Evolutionary conservation across 2,329 filamentous ascomycete genomes (phyloP), one percentile per base, ranked within the genome.

Genomic region (Fusarium globosum): DNA sequence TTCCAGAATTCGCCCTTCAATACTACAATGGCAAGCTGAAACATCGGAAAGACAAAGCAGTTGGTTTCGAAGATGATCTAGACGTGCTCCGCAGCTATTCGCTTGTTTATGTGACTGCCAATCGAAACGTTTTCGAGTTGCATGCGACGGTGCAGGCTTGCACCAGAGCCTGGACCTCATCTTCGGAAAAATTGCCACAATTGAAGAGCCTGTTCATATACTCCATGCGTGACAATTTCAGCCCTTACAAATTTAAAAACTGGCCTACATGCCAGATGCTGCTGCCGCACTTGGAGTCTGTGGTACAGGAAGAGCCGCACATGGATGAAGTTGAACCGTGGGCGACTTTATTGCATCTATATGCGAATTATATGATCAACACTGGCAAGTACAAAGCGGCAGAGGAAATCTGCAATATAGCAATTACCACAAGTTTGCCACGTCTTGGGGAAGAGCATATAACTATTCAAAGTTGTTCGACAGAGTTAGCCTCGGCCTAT

Each of bases 21-120:
- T 18, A 58, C 28, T 71, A 71, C 16, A 41, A 21, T 0, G 51
- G 51, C 13, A 14, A 5, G 0, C 30, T 1, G 11, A 6, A 1
- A 15, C 1, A 20, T 7, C 0, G 1, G 7, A n/a, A 20, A n/a
- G 35, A 2, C 2, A 35, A 53, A 6, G 28, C n/a, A n/a, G n/a
- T n/a, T n/a, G n/a, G n/a, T n/a, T n/a, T n/a, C n/a, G n/a, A 75
- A 9, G 65, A 72, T 38, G 52, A 75, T 38, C 11, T 76, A 2
- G 55, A 72, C 14, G 11, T 70, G 10, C 56, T 76, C n/a, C 45
- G 48, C 15, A 43, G 39, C 16, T 76, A 70, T 30, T 75, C 56
- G 0, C 57, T 76, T 0, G 43, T 75, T 2, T 58, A 26, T 1
- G 4, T 59, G 2, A 56, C 46, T 13, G n/a, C 46, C 15, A 21